Conservation (phyloP, 805 yeast genomes). For the Huiozyma naganishii region DNA sequence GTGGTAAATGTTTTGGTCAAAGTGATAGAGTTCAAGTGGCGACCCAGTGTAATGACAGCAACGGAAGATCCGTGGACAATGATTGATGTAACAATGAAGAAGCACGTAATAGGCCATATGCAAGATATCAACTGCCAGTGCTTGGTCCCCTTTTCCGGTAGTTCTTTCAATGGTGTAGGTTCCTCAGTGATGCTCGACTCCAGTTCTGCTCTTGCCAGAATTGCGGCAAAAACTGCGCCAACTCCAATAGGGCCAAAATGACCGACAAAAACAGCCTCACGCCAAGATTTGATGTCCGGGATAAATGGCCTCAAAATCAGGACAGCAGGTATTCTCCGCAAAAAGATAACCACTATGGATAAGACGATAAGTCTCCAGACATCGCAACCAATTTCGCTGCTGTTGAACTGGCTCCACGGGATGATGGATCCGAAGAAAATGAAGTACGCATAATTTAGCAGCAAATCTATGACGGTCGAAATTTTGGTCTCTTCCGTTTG, state of each 20-base stretch:
- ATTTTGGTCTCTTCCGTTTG: conserved; percentile 80
- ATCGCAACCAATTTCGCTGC: conserved; percentile 46
- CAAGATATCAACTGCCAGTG: conserved; percentile 50
- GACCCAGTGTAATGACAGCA: conserved; percentile 65
- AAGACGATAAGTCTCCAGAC: conserved; percentile 74
- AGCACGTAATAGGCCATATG: conserved; percentile 78
- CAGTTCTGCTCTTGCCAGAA: conserved; percentile 62
- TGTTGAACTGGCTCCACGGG: conserved; percentile 77
- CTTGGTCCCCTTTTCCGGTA: conserved; percentile 38
- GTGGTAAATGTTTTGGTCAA: conserved; percentile 85
- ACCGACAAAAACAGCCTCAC: conserved; percentile 89
- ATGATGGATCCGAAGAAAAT: conserved; percentile 84
- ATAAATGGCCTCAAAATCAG: conserved; percentile 62
- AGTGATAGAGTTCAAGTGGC: conserved; percentile 82
- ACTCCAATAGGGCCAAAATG: conserved; percentile 97
- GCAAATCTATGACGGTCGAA: conserved; percentile 78
- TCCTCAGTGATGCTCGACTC: conserved; percentile 42
- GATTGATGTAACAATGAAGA: conserved; percentile 71
- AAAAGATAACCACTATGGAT: conserved; percentile 60
- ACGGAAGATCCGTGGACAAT: conserved; percentile 88
- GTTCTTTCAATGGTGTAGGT: conserved; percentile 43
- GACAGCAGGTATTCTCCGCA: conserved; percentile 79
- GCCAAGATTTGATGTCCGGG: conserved; percentile 84
- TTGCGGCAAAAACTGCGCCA: conserved; percentile 80
- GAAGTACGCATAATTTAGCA: conserved; percentile 75